These are phyloP conservation scores for Ceratocystiopsis brevicomis DNA, from an alignment of 2,329 filamentous ascomycete genomes.

Conservation along the genomic window DNA sequence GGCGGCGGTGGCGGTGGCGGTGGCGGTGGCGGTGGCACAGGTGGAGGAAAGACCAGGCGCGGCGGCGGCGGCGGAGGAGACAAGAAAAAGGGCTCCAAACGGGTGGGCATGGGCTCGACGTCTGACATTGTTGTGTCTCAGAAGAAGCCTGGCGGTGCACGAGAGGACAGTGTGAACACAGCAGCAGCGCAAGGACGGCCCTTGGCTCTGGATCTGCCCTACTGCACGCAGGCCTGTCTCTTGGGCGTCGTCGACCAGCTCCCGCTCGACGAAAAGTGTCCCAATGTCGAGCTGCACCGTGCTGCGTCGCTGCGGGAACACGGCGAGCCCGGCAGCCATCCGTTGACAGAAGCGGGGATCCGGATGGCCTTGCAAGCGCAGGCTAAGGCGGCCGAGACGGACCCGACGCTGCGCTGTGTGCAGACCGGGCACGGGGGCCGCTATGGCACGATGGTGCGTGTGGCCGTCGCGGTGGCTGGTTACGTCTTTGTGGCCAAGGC, in stretches of 20 bases:
- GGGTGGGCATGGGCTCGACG: too few relatives aligned
- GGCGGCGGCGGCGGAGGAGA: too few relatives aligned
- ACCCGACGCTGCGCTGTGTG: background rate
- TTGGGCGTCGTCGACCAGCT: background rate
- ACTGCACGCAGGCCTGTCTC: background rate
- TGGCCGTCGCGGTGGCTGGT: background rate
- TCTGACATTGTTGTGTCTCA: too few relatives aligned
- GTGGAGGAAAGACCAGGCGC: too few relatives aligned
- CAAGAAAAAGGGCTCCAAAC: too few relatives aligned
- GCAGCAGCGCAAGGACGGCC: background rate
- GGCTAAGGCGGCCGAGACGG: background rate
- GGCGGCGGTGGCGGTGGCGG: too few relatives aligned
- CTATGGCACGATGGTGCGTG: background rate
- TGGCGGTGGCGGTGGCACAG: too few relatives aligned
- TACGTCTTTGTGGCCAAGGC: conserved; percentile 1
- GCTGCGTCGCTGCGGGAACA: background rate
- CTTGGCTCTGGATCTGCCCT: background rate
- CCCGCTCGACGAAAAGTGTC: background rate
- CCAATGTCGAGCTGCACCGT: background rate
- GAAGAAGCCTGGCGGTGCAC: too few relatives aligned
- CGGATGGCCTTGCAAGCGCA: background rate
- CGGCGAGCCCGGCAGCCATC: background rate
- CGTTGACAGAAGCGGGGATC: background rate
- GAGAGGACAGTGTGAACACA: background rate
- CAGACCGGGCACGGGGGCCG: background rate